Evolutionary conservation across 2,329 filamentous ascomycete species (phyloP).

Genomic region (Penicillium sp.): DNA sequence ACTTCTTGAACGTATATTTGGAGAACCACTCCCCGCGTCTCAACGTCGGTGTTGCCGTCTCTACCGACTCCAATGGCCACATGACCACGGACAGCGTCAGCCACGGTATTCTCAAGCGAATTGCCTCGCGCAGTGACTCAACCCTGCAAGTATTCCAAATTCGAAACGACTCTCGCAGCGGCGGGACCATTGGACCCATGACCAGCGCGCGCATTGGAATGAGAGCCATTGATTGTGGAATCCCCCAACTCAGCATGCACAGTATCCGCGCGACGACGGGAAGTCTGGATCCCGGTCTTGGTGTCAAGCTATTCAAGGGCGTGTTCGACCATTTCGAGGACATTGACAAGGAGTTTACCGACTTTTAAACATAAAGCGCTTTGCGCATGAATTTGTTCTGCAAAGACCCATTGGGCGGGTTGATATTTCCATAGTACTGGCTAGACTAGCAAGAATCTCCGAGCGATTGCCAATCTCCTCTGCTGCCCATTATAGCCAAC

Average conservation of each 20-base stretch:
- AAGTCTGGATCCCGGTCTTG: constrained; percentile 75
- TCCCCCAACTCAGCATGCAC: constrained; percentile 93
- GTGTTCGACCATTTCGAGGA: constrained; percentile 82
- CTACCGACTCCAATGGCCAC: constrained; percentile 81
- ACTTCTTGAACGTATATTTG: constrained; percentile 80
- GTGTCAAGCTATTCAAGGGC: constrained; percentile 80
- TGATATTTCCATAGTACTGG: neutral
- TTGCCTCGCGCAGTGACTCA: constrained; percentile 67
- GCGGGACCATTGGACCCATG: constrained; percentile 93
- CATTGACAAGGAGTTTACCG: constrained; percentile 70
- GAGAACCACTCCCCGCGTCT: constrained; percentile 78
- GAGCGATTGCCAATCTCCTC: neutral
- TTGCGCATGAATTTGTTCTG: constrained; percentile 2
- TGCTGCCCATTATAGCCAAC: neutral
- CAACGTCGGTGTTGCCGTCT: constrained; percentile 78
- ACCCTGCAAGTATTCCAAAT: constrained; percentile 88
- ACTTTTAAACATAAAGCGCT: constrained; percentile 23
- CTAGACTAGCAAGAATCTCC: constrained; percentile 3
- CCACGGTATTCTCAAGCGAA: constrained; percentile 68
- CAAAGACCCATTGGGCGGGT: neutral
- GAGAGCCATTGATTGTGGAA: constrained; percentile 75
- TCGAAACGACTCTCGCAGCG: constrained; percentile 79
- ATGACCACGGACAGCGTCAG: constrained; percentile 93
- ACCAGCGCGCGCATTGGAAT: constrained; percentile 75
- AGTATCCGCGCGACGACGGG: constrained; percentile 85